These are phyloP conservation scores for Debaryomycetaceae sp. DNA, from an alignment of 1,139 yeast genomes.

Conservation along the genomic window DNA sequence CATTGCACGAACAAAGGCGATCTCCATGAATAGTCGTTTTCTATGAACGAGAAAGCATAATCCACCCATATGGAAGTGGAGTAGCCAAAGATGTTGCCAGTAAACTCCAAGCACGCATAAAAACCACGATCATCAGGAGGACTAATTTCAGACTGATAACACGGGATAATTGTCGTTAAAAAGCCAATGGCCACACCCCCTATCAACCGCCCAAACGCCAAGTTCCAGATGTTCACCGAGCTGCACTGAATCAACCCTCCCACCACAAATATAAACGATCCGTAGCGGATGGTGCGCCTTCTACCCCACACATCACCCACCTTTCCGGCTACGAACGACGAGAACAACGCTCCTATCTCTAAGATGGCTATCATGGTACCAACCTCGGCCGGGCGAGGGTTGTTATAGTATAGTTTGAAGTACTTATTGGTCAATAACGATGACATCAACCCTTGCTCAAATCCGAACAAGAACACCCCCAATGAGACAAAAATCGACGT, in stretches of 20 bases:
- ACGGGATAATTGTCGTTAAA: conserved; percentile 91
- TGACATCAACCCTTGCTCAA: conserved; percentile 62
- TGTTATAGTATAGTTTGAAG: conserved; percentile 67
- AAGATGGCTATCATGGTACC: conserved; percentile 53
- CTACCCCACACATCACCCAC: conserved; percentile 82
- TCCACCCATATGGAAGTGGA: conserved; percentile 89
- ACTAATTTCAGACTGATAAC: conserved; percentile 86
- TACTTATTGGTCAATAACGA: conserved; percentile 63
- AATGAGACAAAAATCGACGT: conserved; percentile 58
- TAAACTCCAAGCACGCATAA: conserved; percentile 87
- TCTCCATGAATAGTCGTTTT: conserved; percentile 63
- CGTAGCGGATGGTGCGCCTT: conserved; percentile 74
- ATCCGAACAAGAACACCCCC: conserved; percentile 60
- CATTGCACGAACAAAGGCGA: conserved; percentile 76
- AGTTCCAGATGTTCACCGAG: conserved; percentile 37
- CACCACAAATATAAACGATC: conserved; percentile 72
- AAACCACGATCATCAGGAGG: conserved; percentile 88
- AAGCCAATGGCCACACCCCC: conserved; percentile 89
- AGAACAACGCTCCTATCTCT: conserved; percentile 74
- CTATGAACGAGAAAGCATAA: conserved; percentile 67
- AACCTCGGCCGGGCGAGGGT: conserved; percentile 53
- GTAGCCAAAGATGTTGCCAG: conserved; percentile 88
- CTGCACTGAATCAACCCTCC: conserved; percentile 78
- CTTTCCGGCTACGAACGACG: conserved; percentile 73
- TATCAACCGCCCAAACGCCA: conserved; percentile 73